phyloP scores from a whole-genome alignment of 1,139 yeast genomes.

The Geotrichum fermentans region DNA sequence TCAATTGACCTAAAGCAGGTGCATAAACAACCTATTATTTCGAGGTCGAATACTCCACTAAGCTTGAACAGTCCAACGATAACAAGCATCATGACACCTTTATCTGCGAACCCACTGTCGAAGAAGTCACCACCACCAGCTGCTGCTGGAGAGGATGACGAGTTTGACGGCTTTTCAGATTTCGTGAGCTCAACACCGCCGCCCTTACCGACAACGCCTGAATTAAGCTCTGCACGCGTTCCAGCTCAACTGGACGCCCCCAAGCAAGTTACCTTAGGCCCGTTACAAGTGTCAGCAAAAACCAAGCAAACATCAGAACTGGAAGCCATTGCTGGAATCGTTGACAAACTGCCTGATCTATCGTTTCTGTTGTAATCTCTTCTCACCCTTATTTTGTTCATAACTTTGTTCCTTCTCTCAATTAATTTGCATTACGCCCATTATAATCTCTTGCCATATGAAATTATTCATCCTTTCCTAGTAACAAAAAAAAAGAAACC shows the following conservation, averaged over 20 bases:
- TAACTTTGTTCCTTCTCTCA: background rate
- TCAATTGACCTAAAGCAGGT: too few species aligned
- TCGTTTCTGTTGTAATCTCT: constrained; percentile 22
- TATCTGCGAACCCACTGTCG: too few species aligned
- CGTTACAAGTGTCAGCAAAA: constrained; percentile 22
- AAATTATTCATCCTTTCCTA: too few species aligned
- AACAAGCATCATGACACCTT: too few species aligned
- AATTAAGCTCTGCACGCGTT: too few species aligned
- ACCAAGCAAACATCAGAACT: constrained; percentile 24
- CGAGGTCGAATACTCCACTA: too few species aligned
- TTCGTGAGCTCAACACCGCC: constrained; percentile 1
- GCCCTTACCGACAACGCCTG: constrained; percentile 1
- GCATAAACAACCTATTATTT: too few species aligned
- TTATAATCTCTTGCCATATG: background rate
- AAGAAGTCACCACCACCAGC: too few species aligned
- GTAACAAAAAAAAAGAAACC: background rate
- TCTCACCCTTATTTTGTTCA: background rate
- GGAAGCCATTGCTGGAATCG: constrained; percentile 24
- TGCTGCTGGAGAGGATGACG: too few species aligned
- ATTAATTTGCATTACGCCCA: background rate
- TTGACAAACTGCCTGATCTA: constrained; percentile 29
- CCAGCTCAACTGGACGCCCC: too few species aligned
- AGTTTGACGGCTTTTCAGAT: constrained; percentile 4
- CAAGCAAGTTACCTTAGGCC: constrained; percentile 24
- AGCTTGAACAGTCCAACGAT: too few species aligned